Conservation (phyloP, 108 stramenopile genomes). For the Cylindrotheca fusiformis region DNA sequence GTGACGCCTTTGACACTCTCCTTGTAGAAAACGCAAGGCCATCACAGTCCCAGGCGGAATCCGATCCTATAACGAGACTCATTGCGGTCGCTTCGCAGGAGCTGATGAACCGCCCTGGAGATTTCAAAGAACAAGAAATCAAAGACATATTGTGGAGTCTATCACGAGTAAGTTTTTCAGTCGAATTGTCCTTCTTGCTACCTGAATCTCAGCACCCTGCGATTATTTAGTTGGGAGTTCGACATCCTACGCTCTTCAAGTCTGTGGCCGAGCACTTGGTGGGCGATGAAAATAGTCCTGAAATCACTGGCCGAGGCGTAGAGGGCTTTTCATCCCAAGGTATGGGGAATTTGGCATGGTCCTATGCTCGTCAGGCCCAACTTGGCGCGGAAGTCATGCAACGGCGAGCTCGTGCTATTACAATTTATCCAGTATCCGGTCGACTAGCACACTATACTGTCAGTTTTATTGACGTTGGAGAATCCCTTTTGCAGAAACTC, state of each 20-base stretch:
- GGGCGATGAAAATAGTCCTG: conserved; percentile 18
- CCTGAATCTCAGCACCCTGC: not conserved
- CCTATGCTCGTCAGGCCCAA: conserved; percentile 74
- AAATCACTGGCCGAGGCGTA: conserved; percentile 40
- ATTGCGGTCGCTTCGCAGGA: conserved; percentile 65
- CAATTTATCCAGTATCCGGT: conserved; percentile 44
- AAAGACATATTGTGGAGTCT: conserved; percentile 82
- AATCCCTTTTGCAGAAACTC: conserved; percentile 53
- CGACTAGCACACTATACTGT: conserved; percentile 71
- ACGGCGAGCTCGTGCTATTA: conserved; percentile 31
- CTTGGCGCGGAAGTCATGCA: conserved; percentile 52
- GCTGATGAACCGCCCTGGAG: conserved; percentile 63
- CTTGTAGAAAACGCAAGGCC: conserved; percentile 30
- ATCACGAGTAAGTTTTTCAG: conserved; percentile 49
- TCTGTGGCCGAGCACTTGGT: conserved; percentile 64
- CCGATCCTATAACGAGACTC: conserved; percentile 55
- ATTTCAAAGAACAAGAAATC: conserved; percentile 82
- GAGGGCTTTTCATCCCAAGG: conserved; percentile 71
- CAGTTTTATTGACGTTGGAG: conserved; percentile 70
- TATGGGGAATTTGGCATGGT: conserved; percentile 63
- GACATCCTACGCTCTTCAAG: conserved; percentile 73
- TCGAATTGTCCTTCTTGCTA: conserved; percentile 10
- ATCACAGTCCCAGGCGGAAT: conserved; percentile 13
- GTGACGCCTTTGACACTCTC: conserved; percentile 68
- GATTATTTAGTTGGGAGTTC: conserved; percentile 37